Conservation (phyloP, 306 rosid species). For the Cucumis cinereus region DNA sequence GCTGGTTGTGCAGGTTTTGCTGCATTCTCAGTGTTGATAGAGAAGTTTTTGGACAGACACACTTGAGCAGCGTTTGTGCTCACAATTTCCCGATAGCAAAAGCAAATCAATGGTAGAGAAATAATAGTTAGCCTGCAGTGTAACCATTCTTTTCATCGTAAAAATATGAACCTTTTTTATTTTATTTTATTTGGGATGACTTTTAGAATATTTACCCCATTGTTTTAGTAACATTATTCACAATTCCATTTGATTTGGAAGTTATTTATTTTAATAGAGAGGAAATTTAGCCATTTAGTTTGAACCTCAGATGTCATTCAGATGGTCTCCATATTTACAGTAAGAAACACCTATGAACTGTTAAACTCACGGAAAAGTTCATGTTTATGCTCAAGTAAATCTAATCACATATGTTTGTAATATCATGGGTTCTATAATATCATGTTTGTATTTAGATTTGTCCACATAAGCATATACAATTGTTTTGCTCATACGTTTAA, state of each 20-base stretch:
- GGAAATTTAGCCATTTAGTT: neutral
- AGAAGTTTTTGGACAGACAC: constrained; percentile 80
- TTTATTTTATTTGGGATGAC: neutral
- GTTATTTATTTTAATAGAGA: neutral
- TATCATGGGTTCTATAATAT: too few relatives aligned
- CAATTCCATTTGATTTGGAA: neutral
- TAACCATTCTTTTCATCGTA: constrained; percentile 4
- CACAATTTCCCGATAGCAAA: neutral
- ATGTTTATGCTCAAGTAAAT: too few relatives aligned
- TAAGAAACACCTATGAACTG: too few relatives aligned
- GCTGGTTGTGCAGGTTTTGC: constrained; percentile 92
- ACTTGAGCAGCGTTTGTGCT: constrained; percentile 20
- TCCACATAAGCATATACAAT: too few relatives aligned
- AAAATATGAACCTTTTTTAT: neutral
- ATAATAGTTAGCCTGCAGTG: neutral
- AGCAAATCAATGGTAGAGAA: neutral
- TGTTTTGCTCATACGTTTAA: too few relatives aligned
- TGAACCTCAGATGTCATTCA: neutral
- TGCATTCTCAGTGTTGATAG: constrained; percentile 70
- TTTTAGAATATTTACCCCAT: neutral
- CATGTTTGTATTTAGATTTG: too few relatives aligned
- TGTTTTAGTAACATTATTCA: neutral
- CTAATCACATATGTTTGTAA: too few relatives aligned
- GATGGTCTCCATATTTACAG: too few relatives aligned
- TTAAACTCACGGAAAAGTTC: too few relatives aligned